Base-by-base conservation (phyloP, 169 alveolate species). In the Plasmodium vivax region DNA sequence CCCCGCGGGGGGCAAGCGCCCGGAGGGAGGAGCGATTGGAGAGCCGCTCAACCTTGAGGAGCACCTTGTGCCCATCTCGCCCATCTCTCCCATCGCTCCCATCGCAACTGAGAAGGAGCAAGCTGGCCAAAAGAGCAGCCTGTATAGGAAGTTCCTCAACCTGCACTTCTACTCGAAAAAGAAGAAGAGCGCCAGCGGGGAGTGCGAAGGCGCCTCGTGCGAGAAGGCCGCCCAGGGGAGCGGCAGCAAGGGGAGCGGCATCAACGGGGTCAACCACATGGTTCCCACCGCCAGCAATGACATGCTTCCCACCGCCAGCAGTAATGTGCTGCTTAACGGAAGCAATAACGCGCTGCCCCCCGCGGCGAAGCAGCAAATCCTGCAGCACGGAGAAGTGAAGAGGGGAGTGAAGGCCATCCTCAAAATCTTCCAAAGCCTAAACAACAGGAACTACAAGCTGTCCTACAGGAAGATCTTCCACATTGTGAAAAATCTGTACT, bases 401-500 rank as follows among this genome's bases (percentile, higher is more conserved):
- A 27, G 62, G 10, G 62, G 91, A 27, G 56, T 90, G 38, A 36
- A 81, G 5, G 82, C 16, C 0, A n/a, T 90, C n/a, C 5, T 90
- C 2, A 74, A 54, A 34, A 90, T 81, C 3, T 90, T 90, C 73
- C 30, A 82, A 82, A 74, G 36, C 9, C 41, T 90, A 27, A 90
- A 81, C 23, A 79, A 81, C 41, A 56, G 14, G 34, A 90, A 90
- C 43, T 73, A 90, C 82, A 82, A 62, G 3, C 47, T 90, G 23
- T 34, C 90, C 32, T 23, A 36, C 47, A 82, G 45, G 30, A 73
- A 90, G 45, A 90, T 90, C 3, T 58, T 90, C 45, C 82, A n/a
- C 32, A 68, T 90, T 19, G 77, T 72, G 62, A 90, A 81, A 58
- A 80, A 80, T 10, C 80, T 90, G 74, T 82, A 90, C 81, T 81